Evolutionary conservation across 2,329 filamentous ascomycete genomes (phyloP).

Genomic region (Colletotrichum sp.): DNA sequence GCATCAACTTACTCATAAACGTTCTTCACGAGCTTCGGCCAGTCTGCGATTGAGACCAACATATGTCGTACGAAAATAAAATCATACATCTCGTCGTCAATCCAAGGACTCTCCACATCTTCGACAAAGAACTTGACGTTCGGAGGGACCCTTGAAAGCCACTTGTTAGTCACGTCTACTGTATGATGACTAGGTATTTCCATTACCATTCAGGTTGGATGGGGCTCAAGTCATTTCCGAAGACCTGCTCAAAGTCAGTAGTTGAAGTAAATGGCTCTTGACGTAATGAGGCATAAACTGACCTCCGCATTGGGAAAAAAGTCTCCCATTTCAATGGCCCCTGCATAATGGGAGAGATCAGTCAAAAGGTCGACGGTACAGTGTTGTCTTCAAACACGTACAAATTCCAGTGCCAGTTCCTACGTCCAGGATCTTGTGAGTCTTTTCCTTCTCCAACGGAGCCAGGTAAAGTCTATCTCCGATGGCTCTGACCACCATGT

Average conservation of each 20-base stretch:
- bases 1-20: constrained; percentile 25
- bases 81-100: constrained; percentile 29
- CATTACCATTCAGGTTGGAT: constrained; percentile 33
- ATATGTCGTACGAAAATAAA: constrained; percentile 42
- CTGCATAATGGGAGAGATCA: background rate
- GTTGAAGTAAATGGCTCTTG: background rate
- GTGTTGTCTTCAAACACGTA: background rate
- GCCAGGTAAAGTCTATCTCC: background rate
- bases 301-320: constrained; percentile 1
- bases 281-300: background rate
- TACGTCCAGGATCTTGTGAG: constrained; percentile 55
- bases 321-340: constrained; percentile 46
- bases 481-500: background rate
- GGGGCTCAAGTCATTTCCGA: constrained; percentile 34
- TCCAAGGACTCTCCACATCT: constrained; percentile 35
- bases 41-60: constrained; percentile 35
- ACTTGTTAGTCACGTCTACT: background rate
- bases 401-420: constrained; percentile 58
- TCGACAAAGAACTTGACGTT: constrained; percentile 43
- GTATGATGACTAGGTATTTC: fast-evolving
- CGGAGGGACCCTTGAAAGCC: constrained; percentile 28
- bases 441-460: background rate
- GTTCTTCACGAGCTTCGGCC: constrained; percentile 27
- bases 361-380: fast-evolving
- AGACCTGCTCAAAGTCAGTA: constrained; percentile 32